phyloP scores from a whole-genome alignment of 352 stramenopile species.

The Thalassiosira oceanica region DNA sequence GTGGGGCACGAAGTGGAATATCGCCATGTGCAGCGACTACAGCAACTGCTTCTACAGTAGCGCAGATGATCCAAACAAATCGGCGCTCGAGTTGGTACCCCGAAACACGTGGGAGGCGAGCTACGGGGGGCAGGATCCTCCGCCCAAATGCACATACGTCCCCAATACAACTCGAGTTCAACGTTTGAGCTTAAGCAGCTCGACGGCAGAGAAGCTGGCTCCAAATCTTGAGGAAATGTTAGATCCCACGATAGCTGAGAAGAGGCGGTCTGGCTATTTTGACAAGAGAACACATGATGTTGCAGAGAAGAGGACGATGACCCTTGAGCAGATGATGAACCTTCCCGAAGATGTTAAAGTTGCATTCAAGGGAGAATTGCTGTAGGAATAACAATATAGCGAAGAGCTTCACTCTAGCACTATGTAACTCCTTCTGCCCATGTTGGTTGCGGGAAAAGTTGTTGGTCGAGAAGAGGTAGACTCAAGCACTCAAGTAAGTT shows the following conservation, averaged over 20 bases:
- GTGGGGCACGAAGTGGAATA: constrained; percentile 31
- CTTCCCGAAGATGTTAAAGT: constrained; percentile 42
- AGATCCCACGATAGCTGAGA: constrained; percentile 44
- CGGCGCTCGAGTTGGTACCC: constrained; percentile 22
- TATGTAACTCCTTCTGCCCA: too few species aligned
- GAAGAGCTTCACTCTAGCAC: too few species aligned
- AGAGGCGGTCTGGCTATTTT: constrained; percentile 35
- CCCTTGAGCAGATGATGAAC: constrained; percentile 51
- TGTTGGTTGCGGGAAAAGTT: too few species aligned
- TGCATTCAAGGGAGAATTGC: too few species aligned
- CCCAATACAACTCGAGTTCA: constrained; percentile 13
- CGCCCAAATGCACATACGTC: constrained; percentile 28
- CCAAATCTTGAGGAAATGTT: constrained; percentile 52
- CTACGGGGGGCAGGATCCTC: constrained; percentile 11
- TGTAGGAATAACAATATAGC: too few species aligned
- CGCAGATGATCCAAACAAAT: constrained; percentile 14
- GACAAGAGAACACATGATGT: constrained; percentile 15
- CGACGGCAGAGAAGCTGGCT: constrained; percentile 6
- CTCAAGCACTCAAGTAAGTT: too few species aligned
- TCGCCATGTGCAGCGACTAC: constrained; percentile 45
- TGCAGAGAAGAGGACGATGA: constrained; percentile 37
- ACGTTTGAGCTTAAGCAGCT: not conserved
- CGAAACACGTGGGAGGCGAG: constrained; percentile 11
- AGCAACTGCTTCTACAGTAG: constrained; percentile 42
- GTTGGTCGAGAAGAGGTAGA: too few species aligned